Conservation (phyloP, 2,329 filamentous ascomycete species). For the Chaetomium strumarium region DNA sequence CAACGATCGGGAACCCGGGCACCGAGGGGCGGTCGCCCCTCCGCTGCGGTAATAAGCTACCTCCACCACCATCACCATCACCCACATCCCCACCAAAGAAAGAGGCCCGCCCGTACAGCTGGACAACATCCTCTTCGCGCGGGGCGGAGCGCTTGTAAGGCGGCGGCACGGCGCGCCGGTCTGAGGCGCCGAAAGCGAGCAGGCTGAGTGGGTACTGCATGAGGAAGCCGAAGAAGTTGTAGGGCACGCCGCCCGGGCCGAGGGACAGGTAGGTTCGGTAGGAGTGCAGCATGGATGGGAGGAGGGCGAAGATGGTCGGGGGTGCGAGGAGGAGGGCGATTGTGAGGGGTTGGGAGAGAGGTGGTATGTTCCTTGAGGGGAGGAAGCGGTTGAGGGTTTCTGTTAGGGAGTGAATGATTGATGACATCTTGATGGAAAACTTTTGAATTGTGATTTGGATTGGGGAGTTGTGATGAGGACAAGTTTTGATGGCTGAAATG, state of each 20-base stretch:
- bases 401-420: no score
- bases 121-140: constrained; percentile 13
- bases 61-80: neutral
- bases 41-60: neutral
- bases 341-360: neutral
- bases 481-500: no score
- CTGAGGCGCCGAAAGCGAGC: constrained; percentile 31
- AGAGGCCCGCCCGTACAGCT: constrained; percentile 22
- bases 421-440: no score
- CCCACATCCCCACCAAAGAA: neutral
- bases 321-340: neutral
- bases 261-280: constrained; percentile 39
- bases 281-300: constrained; percentile 22
- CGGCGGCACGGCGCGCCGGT: constrained; percentile 29
- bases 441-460: no score
- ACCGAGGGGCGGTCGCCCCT: constrained; percentile 27
- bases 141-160: neutral
- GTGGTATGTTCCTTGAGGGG: neutral
- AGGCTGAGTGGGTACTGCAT: constrained; percentile 31
- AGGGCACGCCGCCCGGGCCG: constrained; percentile 39
- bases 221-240: constrained; percentile 39
- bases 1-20: constrained; percentile 27
- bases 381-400: neutral
- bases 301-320: neutral
- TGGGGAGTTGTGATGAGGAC: no score